Evolutionary conservation across 2,329 filamentous ascomycete genomes (phyloP), one percentile per base, ranked within the genome.

Genomic region (Verticillium dahliae): DNA sequence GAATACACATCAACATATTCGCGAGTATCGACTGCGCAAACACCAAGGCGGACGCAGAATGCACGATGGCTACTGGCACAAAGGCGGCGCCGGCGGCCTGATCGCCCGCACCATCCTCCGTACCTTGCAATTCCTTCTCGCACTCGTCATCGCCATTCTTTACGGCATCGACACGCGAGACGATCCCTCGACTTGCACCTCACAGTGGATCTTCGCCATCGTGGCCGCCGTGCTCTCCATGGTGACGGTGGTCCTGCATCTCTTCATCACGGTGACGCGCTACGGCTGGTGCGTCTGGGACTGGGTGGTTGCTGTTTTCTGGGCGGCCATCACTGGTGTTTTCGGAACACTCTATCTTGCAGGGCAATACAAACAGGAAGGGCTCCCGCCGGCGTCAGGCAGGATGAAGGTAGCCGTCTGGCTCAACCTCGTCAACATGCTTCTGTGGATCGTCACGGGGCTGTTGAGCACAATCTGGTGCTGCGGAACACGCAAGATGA

Each of bases 271-370:
- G 4, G 61, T 61, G 1, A 64, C 61, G 0, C 62, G 60, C 52
- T 61, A 61, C 15, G 62, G 58, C 4, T 64, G 58, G 62, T 62
- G 58, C 31, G 57, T 61, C 4, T 64, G 58, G 62, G 61, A 64
- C 56, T 62, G 60, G 9, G 35, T 56, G 3, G 50, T 62, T 22
- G 61, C 61, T 18, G 35, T 62, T 13, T 57, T 64, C 56, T 62
- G 62, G 62, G 62, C 61, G 37, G 62, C 62, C 11, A 58, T 64
- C 27, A 58, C 56, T 22, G 62, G 62, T 14, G 15, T 57, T 2
- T 64, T 61, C 2, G 57, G 50, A 6, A 15, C 59, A 15, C 22
- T 41, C 13, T 56, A 56, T 4, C 13, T 61, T 6, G 41, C 41
- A 3, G 15, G 27, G 11, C 41, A 27, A 14, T 56, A 59, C 13